Evolutionary conservation across 768 basidiomycete genomes (phyloP).

Genomic region (Mycena chlorophos): DNA sequence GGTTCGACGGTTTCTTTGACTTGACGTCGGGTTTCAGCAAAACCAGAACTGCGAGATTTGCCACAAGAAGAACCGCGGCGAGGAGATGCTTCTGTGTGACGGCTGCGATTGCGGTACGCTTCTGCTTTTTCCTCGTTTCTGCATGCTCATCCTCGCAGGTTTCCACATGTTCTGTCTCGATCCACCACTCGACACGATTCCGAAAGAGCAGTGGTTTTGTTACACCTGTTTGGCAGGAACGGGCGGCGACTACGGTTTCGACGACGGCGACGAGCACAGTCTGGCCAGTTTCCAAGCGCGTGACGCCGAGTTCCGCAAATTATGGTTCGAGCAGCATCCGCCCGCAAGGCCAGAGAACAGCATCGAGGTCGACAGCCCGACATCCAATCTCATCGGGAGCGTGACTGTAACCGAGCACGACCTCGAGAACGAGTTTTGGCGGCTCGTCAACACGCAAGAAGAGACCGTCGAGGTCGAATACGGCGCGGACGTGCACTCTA

Average conservation of each 20-base stretch:
- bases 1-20: too few relatives aligned
- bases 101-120: slow-evolving; percentile 75
- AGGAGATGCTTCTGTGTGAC: slow-evolving; percentile 91
- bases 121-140: slow-evolving; percentile 30
- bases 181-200: slow-evolving; percentile 82
- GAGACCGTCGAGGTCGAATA: slow-evolving; percentile 99
- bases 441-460: slow-evolving; percentile 81
- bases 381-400: slow-evolving; percentile 56
- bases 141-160: slow-evolving; percentile 44
- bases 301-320: slow-evolving; percentile 82
- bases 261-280: slow-evolving; percentile 95
- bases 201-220: slow-evolving; percentile 96
- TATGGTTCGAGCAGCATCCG: slow-evolving; percentile 85
- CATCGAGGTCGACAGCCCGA: slow-evolving; percentile 45
- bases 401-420: slow-evolving; percentile 82
- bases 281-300: slow-evolving; percentile 89
- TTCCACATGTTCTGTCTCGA: slow-evolving; percentile 98
- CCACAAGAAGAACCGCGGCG: slow-evolving; percentile 81
- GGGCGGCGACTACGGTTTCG: slow-evolving; percentile 96
- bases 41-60: slow-evolving; percentile 94
- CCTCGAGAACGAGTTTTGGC: slow-evolving; percentile 95
- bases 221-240: slow-evolving; percentile 87
- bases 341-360: slow-evolving; percentile 42
- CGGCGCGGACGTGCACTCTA: slow-evolving; percentile 98
- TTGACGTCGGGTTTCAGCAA: too few relatives aligned